A percentile compares a stretch with the other conserved stretches of the same genome.
These are phyloP conservation scores for Pichia sp. DNA, from an alignment of 1,139 yeast genomes.

Conservation along the genomic window DNA sequence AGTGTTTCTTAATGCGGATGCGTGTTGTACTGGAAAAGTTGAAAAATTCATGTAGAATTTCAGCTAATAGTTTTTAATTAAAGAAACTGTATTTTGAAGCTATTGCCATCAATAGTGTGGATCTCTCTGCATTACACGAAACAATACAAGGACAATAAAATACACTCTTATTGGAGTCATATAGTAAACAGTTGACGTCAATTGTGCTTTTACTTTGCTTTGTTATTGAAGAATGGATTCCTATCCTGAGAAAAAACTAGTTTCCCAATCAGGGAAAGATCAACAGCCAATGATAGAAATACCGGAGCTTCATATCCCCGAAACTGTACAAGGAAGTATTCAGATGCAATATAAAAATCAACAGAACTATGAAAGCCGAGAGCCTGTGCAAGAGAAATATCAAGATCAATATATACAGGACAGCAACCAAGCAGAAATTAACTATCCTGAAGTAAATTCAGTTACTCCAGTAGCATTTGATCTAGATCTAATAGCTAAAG, in stretches of 20 bases:
- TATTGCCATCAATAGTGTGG: not conserved
- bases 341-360: not conserved
- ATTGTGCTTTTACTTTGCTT: not conserved
- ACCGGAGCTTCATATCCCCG: constrained; percentile 11
- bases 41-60: not conserved
- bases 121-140: not conserved
- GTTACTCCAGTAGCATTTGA: not conserved
- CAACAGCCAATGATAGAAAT: constrained; percentile 10
- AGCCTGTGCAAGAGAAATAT: not conserved
- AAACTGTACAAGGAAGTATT: not conserved
- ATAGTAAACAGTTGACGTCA: not conserved
- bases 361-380: not conserved
- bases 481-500: constrained; percentile 3
- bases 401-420: not conserved
- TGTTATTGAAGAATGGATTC: not conserved
- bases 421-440: not conserved
- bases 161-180: not conserved
- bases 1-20: too few species aligned
- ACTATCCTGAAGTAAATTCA: not conserved
- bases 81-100: too few species aligned
- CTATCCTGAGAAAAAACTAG: too few species aligned
- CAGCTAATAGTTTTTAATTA: too few species aligned
- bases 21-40: too few species aligned
- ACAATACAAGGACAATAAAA: not conserved
- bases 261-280: not conserved